Evolutionary conservation across 495 filamentous ascomycete genomes (phyloP).

Genomic region (Neurospora cerealis): DNA sequence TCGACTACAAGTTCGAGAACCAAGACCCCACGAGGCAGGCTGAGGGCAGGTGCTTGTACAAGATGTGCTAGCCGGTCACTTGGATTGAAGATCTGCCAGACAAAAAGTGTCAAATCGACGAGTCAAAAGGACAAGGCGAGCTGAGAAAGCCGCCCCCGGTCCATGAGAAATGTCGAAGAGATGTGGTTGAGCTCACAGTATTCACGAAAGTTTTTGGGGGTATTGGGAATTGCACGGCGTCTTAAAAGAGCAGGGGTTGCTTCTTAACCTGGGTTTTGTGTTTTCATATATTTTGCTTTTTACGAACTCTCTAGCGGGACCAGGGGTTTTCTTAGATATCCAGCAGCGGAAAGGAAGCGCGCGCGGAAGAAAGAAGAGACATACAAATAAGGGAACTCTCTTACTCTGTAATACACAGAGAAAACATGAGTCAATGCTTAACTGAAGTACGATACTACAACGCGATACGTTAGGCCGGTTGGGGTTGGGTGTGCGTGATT

Average conservation of each 20-base stretch:
- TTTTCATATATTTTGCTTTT: conserved; percentile 1
- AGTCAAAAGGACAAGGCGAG: background rate
- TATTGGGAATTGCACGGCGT: background rate
- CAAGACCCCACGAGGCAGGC: conserved; percentile 57
- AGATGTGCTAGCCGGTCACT: conserved; percentile 56
- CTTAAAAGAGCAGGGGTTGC: background rate
- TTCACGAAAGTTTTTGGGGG: background rate
- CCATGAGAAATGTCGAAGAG: background rate
- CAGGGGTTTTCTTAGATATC: conserved; percentile 1
- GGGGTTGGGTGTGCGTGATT: background rate
- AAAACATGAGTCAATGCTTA: background rate
- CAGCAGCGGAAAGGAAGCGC: background rate
- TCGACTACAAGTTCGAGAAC: conserved; percentile 73
- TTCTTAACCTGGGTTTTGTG: background rate
- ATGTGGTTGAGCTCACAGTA: background rate
- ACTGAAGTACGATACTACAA: background rate
- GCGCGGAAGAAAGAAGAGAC: background rate
- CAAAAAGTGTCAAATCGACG: background rate
- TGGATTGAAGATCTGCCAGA: background rate
- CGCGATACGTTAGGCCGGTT: background rate
- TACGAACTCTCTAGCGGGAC: background rate
- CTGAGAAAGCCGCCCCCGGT: background rate
- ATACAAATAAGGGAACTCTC: background rate
- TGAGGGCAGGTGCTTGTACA: conserved; percentile 68
- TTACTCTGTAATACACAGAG: background rate